A percentile compares a stretch with the other conserved stretches of the same genome.
Conservation (phyloP, 208 protist species). For the Trypanosoma lewisi region DNA sequence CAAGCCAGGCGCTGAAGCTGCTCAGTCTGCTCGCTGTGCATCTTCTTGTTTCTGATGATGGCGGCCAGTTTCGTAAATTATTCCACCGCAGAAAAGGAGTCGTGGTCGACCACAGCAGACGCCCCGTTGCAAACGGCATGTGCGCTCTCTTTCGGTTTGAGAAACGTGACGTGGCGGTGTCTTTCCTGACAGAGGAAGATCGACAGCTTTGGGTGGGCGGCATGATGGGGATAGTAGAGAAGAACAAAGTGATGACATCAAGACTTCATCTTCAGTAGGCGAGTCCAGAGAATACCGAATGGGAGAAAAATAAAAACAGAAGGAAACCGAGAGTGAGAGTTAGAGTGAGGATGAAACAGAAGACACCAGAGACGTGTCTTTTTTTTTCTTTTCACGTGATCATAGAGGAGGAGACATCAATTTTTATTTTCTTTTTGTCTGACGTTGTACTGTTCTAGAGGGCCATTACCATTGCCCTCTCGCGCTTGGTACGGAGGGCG, state of each 20-base stretch:
- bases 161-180: constrained; percentile 43
- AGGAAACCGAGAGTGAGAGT: too few relatives aligned
- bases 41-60: constrained; percentile 27
- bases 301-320: constrained; percentile 2
- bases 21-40: constrained; percentile 40
- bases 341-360: background rate
- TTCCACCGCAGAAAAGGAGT: constrained; percentile 23
- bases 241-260: constrained; percentile 38
- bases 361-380: background rate
- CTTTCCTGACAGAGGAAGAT: constrained; percentile 59
- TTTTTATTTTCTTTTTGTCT: too few relatives aligned
- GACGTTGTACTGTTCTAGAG: too few relatives aligned
- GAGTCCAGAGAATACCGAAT: background rate
- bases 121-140: constrained; percentile 38
- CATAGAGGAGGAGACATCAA: too few relatives aligned
- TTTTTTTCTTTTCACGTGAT: too few relatives aligned
- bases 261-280: background rate
- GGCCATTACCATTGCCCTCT: too few relatives aligned
- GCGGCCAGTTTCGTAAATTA: constrained; percentile 11
- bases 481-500: too few relatives aligned
- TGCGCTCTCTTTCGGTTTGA: constrained; percentile 61
- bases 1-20: constrained; percentile 44
- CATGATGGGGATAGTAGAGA: constrained; percentile 70
- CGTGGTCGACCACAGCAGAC: constrained; percentile 40
- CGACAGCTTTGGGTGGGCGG: constrained; percentile 63